These are phyloP conservation scores for Allantophomopsis lycopodina DNA, from an alignment of 2,329 filamentous ascomycete genomes.

Conservation along the genomic window DNA sequence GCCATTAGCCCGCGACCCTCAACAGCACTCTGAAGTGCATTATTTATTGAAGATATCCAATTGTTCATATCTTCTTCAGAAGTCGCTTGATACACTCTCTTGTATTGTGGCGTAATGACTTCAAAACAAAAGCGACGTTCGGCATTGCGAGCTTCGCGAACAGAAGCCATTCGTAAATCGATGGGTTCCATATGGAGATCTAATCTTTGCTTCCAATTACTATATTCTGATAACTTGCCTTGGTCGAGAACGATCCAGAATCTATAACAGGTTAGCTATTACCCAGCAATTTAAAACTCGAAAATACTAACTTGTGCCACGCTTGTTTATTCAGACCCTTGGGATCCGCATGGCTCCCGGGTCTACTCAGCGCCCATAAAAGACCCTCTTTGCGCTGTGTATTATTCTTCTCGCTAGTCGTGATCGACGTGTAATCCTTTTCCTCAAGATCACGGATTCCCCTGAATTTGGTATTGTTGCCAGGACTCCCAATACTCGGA, in stretches of 20 bases:
- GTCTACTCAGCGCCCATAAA: conserved; percentile 85
- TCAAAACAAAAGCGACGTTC: conserved; percentile 96
- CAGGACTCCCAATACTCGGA: conserved; percentile 31
- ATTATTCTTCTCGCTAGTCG: conserved; percentile 39
- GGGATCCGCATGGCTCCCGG: conserved; percentile 88
- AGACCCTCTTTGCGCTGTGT: conserved; percentile 84
- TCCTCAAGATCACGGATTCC: conserved; percentile 89
- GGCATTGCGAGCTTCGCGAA: conserved; percentile 86
- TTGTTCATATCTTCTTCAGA: conserved; percentile 96
- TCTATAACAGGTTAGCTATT: conserved; percentile 31
- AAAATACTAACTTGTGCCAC: conserved; percentile 79
- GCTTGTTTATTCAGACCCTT: conserved; percentile 92
- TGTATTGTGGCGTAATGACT: conserved; percentile 92
- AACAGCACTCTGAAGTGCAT: conserved; percentile 88
- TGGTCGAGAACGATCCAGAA: conserved; percentile 99
- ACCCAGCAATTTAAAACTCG: neutral
- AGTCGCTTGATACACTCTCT: conserved; percentile 92
- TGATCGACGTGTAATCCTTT: conserved; percentile 44
- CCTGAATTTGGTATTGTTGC: conserved; percentile 56
- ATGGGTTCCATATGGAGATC: conserved; percentile 98
- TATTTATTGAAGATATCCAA: conserved; percentile 95
- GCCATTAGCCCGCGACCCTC: conserved; percentile 55
- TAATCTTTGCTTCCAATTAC: conserved; percentile 96
- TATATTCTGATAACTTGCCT: conserved; percentile 93
- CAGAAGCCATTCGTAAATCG: conserved; percentile 90